Evolutionary conservation across 2,329 filamentous ascomycete species (phyloP), one percentile per base, ranked within the genome.

Genomic region (Epichloe festucae): DNA sequence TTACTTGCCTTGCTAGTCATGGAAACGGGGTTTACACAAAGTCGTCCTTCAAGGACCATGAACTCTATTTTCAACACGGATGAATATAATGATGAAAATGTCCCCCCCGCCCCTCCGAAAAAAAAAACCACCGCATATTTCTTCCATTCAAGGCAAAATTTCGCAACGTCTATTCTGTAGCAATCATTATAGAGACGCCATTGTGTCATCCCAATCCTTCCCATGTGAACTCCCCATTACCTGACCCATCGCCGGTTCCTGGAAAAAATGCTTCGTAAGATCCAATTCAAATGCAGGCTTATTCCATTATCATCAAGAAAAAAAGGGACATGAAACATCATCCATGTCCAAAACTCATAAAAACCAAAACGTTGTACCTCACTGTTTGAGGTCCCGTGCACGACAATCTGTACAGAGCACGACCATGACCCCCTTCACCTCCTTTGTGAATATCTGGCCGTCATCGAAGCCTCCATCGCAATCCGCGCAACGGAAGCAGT

Each of bases 401-500:
- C 81, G 75, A 61, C 81, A 85, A 11, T 61, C 63, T n/a, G 79
- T 82, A 63, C 81, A 85, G 54, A 82, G 65, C 19, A 83, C 75
- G 46, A 78, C 67, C 54, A 70, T 73, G 3, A 72, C 72, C n/a
- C 68, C 71, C 1, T 62, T 57, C 21, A 74, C 72, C 49, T 77
- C 70, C 55, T 77, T 75, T 41, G 79, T 78, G 62, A 84, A 84
- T 57, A 84, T 78, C 63, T 82, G 78, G 0, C 81, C 80, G 58
- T 84, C 81, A 38, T 78, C 75, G 58, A 85, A 84, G 0, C 76
- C 74, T 38, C 76, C 77, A 11, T 72, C 67, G 59, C 81, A 85
- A 15, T 72, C 71, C 15, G 74, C 77, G 65, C 93, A 98, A 52
- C 84, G 82, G 70, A 98, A 98, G 67, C 93, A 98, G 54, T 82